Evolutionary conservation across 192 early-diverging fungal species (phyloP).

Genomic region (Linnemannia schmuckeri): DNA sequence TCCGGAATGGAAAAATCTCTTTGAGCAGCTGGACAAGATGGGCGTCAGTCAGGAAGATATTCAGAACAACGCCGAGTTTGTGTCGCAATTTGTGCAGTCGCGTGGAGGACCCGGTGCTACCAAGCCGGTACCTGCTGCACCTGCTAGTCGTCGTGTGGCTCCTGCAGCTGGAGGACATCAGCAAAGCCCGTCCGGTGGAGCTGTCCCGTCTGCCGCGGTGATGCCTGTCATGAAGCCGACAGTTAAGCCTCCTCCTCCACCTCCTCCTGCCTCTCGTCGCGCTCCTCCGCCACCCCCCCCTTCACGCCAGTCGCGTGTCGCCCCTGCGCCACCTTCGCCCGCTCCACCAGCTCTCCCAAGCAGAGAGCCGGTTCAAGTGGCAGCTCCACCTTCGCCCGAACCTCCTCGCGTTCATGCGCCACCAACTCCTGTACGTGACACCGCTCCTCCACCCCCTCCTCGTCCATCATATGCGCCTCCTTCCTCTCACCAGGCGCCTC

Average conservation of each 20-base stretch:
- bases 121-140: constrained; percentile 32
- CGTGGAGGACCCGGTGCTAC: constrained; percentile 63
- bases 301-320: constrained; percentile 36
- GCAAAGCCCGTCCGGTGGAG: constrained; percentile 32
- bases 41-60: constrained; percentile 79
- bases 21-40: constrained; percentile 75
- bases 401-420: constrained; percentile 34
- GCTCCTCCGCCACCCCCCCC: constrained; percentile 58
- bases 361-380: constrained; percentile 38
- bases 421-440: constrained; percentile 29
- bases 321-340: constrained; percentile 35
- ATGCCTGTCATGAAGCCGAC: constrained; percentile 49
- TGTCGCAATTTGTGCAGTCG: constrained; percentile 75
- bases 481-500: constrained; percentile 24
- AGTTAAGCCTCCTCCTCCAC: constrained; percentile 52
- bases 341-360: constrained; percentile 42
- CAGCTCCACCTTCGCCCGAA: constrained; percentile 45
- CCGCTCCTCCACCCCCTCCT: constrained; percentile 46
- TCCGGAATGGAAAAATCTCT: constrained; percentile 78
- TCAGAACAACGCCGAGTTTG: constrained; percentile 74
- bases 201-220: constrained; percentile 30
- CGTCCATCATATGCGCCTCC: constrained; percentile 35
- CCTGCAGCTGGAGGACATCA: constrained; percentile 48
- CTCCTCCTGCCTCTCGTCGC: constrained; percentile 49
- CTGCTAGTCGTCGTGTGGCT: constrained; percentile 40